Evolutionary conservation across 202 grass and related monocot species (phyloP), one percentile per base, ranked within the genome.

Genomic region (Brachypodium distachyon): DNA sequence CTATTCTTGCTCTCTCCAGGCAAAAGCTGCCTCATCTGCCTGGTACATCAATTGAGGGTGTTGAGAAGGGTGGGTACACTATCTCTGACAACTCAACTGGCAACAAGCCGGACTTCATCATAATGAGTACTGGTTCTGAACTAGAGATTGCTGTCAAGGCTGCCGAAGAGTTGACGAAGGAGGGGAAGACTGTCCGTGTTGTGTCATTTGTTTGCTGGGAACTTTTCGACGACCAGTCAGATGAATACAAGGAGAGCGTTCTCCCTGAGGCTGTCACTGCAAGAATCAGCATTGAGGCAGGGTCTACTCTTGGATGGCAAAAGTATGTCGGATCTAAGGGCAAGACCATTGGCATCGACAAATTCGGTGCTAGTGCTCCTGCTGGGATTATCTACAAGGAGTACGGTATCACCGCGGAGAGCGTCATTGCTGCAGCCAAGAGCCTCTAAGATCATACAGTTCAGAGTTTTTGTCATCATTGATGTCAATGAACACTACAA

Each of bases 271-370:
- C 88, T 3, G 89, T 96, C 13, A 89, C 86, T 3, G 74, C 68
- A 52, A 96, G 92, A 73, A 76, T 96, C 67, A 96, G 92, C 73
- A 82, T 96, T 47, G 92, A 96, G 43, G 92, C 92, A 0, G 92
- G 92, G 4, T 61, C 69, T 46, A 96, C 92, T 39, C 85, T 96
- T 0, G 92, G 92, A 26, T 96, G 92, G 92, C 77, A 87, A 67
- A 96, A 92, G 84, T 90, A 92, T 0, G 4, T 92, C 1, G 92
- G 92, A 40, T 10, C 23, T 32, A 82, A 87, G 38, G 92, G 92
- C 50, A 96, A 96, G 86, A 55, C 86, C 26, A 96, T 96, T n/a
- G 92, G 92, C 33, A 96, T 96, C 3, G 92, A 96, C 52, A 87
- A 85, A 59, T 96, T 96, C n/a, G 92, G 92, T 42, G 92, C 89